Conservation (phyloP, 768 basidiomycete species). For the Lactifluus subvellereus region DNA sequence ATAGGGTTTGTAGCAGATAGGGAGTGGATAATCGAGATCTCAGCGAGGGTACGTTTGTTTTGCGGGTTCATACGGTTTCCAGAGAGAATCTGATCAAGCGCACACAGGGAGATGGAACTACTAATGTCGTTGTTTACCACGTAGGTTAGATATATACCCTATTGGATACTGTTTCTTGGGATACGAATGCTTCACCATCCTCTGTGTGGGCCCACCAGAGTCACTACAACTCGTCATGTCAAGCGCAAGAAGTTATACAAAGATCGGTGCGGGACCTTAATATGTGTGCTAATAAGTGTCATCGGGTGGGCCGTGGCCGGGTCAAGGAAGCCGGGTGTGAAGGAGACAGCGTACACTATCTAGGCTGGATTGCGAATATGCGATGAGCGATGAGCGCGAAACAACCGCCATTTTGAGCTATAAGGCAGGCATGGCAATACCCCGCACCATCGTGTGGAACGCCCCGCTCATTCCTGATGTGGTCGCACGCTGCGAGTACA, state of each 20-base stretch:
- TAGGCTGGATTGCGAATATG: too few relatives aligned
- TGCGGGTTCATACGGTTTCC: not conserved
- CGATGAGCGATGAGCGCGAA: too few relatives aligned
- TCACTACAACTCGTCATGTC: not conserved
- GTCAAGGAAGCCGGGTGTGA: too few relatives aligned
- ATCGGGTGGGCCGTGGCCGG: too few relatives aligned
- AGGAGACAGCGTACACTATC: too few relatives aligned
- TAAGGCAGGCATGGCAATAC: too few relatives aligned
- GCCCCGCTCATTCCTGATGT: too few relatives aligned
- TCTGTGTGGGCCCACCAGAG: not conserved
- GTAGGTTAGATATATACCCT: not conserved
- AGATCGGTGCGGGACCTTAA: not conserved
- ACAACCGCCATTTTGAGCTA: too few relatives aligned
- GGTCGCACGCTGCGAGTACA: too few relatives aligned
- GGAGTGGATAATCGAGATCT: conserved; percentile 15
- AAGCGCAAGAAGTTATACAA: not conserved
- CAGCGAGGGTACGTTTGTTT: not conserved
- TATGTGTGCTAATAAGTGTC: not conserved
- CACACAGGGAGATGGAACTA: not conserved
- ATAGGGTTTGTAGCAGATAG: conserved; percentile 8
- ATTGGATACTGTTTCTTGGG: not conserved
- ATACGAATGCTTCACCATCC: not conserved
- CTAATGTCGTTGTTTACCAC: not conserved
- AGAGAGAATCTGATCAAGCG: not conserved
- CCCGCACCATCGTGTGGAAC: too few relatives aligned